These are phyloP conservation scores for Curvularia hawaiiensis DNA, from an alignment of 2,329 filamentous ascomycete species.

Conservation along the genomic window DNA sequence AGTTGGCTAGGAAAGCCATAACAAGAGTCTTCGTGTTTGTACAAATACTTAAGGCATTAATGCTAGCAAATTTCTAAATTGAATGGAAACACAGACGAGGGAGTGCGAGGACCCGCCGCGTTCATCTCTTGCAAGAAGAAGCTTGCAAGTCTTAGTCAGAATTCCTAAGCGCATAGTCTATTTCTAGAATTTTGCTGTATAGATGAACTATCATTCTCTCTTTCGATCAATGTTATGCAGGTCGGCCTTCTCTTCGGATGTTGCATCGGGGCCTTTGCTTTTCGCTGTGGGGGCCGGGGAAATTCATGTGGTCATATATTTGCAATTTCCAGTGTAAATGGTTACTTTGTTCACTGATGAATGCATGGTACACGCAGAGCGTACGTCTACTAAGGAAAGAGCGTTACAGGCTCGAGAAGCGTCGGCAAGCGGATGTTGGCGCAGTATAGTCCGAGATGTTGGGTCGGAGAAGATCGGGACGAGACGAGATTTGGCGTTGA, in stretches of 20 bases:
- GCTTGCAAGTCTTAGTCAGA: not conserved
- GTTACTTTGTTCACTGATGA: not conserved
- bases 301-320: not conserved
- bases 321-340: not conserved
- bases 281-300: not conserved
- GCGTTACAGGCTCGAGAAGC: not conserved
- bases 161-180: not conserved
- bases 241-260: not conserved
- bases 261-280: not conserved
- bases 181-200: not conserved
- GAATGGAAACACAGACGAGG: not conserved
- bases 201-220: not conserved
- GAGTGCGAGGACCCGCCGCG: not conserved
- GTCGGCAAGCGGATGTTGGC: not conserved
- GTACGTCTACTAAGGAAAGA: not conserved
- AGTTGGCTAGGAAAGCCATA: not conserved
- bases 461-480: conserved; percentile 18
- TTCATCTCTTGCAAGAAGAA: not conserved
- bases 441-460: not conserved
- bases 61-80: not conserved
- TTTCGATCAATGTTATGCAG: not conserved
- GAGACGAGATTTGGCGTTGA: conserved; percentile 14
- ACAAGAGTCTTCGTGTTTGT: not conserved
- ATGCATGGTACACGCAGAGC: not conserved
- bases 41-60: not conserved